Percentiles rank a stretch among this genome's conserved stretches.
These are phyloP conservation scores for Geotrichum klebahnii DNA, from an alignment of 1,139 yeast species.

Conservation along the genomic window DNA sequence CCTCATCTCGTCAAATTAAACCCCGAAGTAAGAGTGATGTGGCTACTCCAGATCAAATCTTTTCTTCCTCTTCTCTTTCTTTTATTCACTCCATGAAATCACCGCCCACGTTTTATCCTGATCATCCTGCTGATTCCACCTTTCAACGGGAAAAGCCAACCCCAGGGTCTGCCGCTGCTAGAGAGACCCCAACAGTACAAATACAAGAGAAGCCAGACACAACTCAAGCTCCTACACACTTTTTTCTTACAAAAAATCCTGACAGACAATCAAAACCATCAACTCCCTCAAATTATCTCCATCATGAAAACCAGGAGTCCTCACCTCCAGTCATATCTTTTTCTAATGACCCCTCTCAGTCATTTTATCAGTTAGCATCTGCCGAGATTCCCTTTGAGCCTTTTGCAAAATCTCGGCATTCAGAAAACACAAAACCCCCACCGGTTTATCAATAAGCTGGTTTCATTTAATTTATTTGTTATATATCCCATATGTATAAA, in stretches of 20 bases:
- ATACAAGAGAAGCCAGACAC: background rate
- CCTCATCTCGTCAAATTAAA: background rate
- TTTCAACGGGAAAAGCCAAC: background rate
- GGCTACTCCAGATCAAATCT: conserved; percentile 14
- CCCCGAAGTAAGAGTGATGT: conserved; percentile 8
- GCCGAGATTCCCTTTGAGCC: conserved; percentile 5
- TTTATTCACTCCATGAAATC: conserved; percentile 4
- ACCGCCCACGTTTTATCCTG: background rate
- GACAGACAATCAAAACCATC: background rate
- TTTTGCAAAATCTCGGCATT: background rate
- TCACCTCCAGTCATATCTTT: background rate
- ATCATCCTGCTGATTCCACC: background rate
- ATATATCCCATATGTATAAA: no score
- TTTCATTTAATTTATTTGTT: background rate
- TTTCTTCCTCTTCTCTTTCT: conserved; percentile 8
- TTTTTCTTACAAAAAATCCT: conserved; percentile 8
- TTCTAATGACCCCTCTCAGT: conserved; percentile 6
- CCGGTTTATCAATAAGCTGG: background rate
- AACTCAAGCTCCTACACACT: conserved; percentile 8
- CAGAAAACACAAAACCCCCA: background rate
- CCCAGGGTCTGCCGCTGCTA: no score
- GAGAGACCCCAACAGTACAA: no score
- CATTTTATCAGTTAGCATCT: conserved; percentile 2
- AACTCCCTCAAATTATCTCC: background rate
- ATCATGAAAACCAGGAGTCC: background rate